These are phyloP conservation scores for Wilhelminamyces savonicus DNA, from an alignment of 805 yeast genomes.

Conservation along the genomic window DNA sequence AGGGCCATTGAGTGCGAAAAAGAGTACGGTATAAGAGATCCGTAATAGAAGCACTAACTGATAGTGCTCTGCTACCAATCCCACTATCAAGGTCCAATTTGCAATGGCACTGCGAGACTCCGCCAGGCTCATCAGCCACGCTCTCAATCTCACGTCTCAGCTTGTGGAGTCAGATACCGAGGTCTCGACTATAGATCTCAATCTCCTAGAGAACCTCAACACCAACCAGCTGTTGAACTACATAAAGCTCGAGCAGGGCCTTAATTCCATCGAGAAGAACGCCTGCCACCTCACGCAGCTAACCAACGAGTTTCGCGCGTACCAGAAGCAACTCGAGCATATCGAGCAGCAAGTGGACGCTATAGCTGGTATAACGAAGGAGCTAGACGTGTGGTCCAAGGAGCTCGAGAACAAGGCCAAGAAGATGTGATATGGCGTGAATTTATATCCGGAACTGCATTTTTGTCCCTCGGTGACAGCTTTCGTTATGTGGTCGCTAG, in stretches of 20 bases:
- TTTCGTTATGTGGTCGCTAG: no score
- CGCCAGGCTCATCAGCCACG: slow-evolving; percentile 19
- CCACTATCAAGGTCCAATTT: no score
- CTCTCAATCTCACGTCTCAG: slow-evolving; percentile 22
- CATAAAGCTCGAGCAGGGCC: slow-evolving; percentile 34
- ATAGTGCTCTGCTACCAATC: no score
- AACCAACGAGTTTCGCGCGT: slow-evolving; percentile 21
- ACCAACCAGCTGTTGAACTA: slow-evolving; percentile 53
- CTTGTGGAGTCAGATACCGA: slow-evolving; percentile 36
- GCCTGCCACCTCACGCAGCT: slow-evolving; percentile 20
- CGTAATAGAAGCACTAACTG: no score
- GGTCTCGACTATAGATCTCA: slow-evolving; percentile 38
- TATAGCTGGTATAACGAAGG: slow-evolving; percentile 43
- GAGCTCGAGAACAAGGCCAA: slow-evolving; percentile 44
- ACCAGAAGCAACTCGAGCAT: slow-evolving; percentile 15
- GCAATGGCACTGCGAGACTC: slow-evolving; percentile 21
- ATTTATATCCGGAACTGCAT: no score
- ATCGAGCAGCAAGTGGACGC: slow-evolving; percentile 31
- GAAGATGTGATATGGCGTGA: no score
- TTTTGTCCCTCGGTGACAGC: no score
- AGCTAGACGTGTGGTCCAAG: slow-evolving; percentile 56
- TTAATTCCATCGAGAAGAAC: slow-evolving; percentile 39
- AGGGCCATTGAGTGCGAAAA: no score
- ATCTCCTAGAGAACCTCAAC: slow-evolving; percentile 47
- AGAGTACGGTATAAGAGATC: no score